Conservation (phyloP, 2,329 filamentous ascomycete genomes). For the Paecilomyces fulvus region DNA sequence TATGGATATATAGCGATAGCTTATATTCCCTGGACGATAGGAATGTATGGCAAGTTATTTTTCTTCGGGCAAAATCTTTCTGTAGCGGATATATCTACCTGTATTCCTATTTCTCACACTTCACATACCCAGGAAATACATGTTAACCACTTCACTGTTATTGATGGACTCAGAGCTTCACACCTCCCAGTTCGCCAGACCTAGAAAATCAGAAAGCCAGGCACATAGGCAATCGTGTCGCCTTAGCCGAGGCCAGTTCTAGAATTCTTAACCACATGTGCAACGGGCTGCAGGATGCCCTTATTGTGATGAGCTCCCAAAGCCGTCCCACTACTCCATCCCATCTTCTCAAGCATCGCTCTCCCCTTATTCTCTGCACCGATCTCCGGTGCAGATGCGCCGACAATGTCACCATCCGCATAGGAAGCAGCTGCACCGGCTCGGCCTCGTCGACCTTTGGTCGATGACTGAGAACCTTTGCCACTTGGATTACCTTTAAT, state of each 20-base stretch:
- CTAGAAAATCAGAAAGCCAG: neutral
- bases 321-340: slow-evolving; percentile 80
- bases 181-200: neutral
- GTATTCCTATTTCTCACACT: neutral
- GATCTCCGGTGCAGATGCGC: slow-evolving; percentile 74
- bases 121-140: neutral
- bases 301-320: slow-evolving; percentile 76
- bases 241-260: slow-evolving; percentile 68
- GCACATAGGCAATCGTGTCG: neutral
- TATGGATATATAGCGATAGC: neutral
- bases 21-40: neutral
- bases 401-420: slow-evolving; percentile 80
- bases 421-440: slow-evolving; percentile 49
- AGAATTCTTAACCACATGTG: slow-evolving; percentile 76
- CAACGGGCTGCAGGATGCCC: slow-evolving; percentile 77
- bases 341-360: slow-evolving; percentile 92
- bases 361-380: slow-evolving; percentile 74
- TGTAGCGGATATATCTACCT: neutral
- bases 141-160: neutral
- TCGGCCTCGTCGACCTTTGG: slow-evolving; percentile 25
- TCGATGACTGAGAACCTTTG: slow-evolving; percentile 9
- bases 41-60: neutral
- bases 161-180: neutral
- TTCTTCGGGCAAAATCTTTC: neutral
- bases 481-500: slow-evolving; percentile 18